Conservation (phyloP, 768 basidiomycete genomes). For the Auriscalpium microsporum region DNA sequence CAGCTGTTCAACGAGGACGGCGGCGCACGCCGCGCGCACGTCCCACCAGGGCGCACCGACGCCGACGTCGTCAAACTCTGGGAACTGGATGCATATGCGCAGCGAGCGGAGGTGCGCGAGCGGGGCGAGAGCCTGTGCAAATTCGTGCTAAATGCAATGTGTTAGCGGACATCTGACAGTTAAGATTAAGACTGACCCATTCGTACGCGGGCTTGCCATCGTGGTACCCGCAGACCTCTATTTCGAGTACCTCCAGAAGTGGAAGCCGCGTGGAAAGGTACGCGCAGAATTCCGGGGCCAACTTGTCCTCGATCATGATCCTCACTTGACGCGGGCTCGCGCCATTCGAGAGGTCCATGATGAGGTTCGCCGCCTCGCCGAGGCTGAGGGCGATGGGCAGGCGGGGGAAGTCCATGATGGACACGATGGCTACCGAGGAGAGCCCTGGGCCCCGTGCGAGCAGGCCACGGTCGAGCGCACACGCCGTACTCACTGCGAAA, state of each 20-base stretch:
- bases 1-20: conserved; percentile 22
- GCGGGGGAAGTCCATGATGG: conserved; percentile 27
- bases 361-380: conserved; percentile 23
- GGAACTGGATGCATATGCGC: conserved; percentile 30
- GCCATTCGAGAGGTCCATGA: conserved; percentile 24
- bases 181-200: conserved; percentile 25
- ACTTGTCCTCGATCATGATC: conserved; percentile 28
- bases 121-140: conserved; percentile 23
- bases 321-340: conserved; percentile 27
- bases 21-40: conserved; percentile 21
- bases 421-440: conserved; percentile 23
- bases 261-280: conserved; percentile 24
- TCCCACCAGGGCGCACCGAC: conserved; percentile 21
- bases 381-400: conserved; percentile 29
- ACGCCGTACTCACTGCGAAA: conserved; percentile 29
- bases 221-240: conserved; percentile 29
- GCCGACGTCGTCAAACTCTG: conserved; percentile 21
- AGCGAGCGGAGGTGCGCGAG: conserved; percentile 22
- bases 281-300: conserved; percentile 23
- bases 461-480: conserved; percentile 19
- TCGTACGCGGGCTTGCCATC: conserved; percentile 29
- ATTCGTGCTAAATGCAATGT: conserved; percentile 21
- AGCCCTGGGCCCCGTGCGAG: conserved; percentile 24
- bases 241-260: conserved; percentile 25
- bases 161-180: neutral